Percentiles rank a stretch among this genome's conserved stretches.
phyloP scores from a whole-genome alignment of 2,329 filamentous ascomycete genomes.

The Colletotrichum sp. region DNA sequence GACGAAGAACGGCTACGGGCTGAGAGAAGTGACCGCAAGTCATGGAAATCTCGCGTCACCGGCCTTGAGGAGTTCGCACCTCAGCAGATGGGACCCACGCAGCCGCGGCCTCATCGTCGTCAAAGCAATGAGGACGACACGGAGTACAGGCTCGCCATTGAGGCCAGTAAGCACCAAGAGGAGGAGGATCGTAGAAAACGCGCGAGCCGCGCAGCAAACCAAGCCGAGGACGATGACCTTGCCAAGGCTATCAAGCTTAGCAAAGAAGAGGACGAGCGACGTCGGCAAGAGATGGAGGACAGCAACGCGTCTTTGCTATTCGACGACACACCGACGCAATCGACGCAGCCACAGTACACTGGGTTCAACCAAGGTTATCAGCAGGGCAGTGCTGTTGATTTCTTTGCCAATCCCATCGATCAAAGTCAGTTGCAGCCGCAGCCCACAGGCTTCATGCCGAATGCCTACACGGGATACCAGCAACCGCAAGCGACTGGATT shows the following conservation, averaged over 20 bases:
- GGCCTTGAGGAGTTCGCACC: conserved; percentile 83
- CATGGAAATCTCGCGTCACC: conserved; percentile 95
- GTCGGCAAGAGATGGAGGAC: conserved; percentile 85
- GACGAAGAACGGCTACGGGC: conserved; percentile 92
- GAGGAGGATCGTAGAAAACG: conserved; percentile 86
- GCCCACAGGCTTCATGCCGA: conserved; percentile 73
- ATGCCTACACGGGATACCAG: conserved; percentile 58
- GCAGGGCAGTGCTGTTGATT: conserved; percentile 94
- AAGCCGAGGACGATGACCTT: conserved; percentile 80
- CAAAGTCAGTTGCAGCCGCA: conserved; percentile 77
- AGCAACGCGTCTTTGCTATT: conserved; percentile 88
- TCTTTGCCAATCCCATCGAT: conserved; percentile 94
- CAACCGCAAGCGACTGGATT: conserved; percentile 53
- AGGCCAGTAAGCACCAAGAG: conserved; percentile 93
- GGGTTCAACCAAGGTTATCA: conserved; percentile 98
- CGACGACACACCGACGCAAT: conserved; percentile 69
- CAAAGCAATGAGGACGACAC: conserved; percentile 76
- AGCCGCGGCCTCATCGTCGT: conserved; percentile 47
- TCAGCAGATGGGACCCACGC: conserved; percentile 41
- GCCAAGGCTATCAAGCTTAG: conserved; percentile 95
- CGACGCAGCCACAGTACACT: conserved; percentile 74
- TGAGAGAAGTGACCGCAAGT: conserved; percentile 88
- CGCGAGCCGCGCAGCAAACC: conserved; percentile 58
- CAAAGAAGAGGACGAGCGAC: conserved; percentile 90
- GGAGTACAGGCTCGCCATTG: conserved; percentile 88